Conservation (phyloP, 257 asterid species). For the Capsicum pubescens region DNA sequence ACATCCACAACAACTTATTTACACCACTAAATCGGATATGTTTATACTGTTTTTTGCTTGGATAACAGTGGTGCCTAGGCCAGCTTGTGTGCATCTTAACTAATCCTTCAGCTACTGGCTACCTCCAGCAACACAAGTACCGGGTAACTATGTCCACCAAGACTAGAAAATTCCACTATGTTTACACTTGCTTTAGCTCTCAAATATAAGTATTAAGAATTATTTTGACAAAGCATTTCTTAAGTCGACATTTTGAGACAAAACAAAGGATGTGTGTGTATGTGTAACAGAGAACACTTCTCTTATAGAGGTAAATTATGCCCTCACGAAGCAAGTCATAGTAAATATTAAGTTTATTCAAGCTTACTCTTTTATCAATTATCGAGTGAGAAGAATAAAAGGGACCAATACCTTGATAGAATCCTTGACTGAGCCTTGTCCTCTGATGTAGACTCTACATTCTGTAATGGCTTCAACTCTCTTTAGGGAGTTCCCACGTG, state of each 20-base stretch:
- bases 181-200: neutral
- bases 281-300: conserved; percentile 9
- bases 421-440: conserved; percentile 85
- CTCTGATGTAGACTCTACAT: conserved; percentile 77
- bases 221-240: neutral
- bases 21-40: conserved; percentile 10
- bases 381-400: conserved; percentile 15
- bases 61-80: neutral
- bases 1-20: neutral
- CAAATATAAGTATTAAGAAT: neutral
- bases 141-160: neutral
- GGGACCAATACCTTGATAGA: conserved; percentile 54
- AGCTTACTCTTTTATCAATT: neutral
- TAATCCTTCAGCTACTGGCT: neutral
- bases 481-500: conserved; percentile 85
- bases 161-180: neutral
- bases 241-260: neutral
- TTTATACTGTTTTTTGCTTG: conserved; percentile 3
- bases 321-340: conserved; percentile 17
- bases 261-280: conserved; percentile 6
- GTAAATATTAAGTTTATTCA: neutral
- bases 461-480: conserved; percentile 80
- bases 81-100: neutral
- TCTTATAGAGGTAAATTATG: neutral
- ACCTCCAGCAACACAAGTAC: neutral